A percentile compares a stretch with the other conserved stretches of the same genome.
These are phyloP conservation scores for Schwanniomyces etchellsii DNA, from an alignment of 1,139 yeast species.

Conservation along the genomic window DNA sequence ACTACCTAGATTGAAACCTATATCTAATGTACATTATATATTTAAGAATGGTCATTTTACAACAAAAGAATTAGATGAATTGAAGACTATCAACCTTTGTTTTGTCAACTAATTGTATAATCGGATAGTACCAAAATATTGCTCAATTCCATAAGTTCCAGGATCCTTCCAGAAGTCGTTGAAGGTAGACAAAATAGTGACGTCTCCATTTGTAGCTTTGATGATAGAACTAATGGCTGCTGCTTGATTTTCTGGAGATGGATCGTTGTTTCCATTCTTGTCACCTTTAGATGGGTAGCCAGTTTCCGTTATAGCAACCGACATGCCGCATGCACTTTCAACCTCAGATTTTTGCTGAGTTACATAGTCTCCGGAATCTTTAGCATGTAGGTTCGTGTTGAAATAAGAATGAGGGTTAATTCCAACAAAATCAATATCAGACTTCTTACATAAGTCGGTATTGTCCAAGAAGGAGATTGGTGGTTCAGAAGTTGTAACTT, in stretches of 20 bases:
- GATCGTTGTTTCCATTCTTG: constrained; percentile 68
- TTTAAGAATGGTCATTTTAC: constrained; percentile 7
- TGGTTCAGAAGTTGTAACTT: constrained; percentile 81
- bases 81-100: neutral
- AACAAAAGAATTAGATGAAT: constrained; percentile 3
- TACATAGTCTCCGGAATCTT: constrained; percentile 69
- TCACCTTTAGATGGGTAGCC: constrained; percentile 82
- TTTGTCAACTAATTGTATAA: constrained; percentile 21
- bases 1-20: constrained; percentile 4
- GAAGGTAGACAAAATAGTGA: constrained; percentile 69
- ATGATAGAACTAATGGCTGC: constrained; percentile 62
- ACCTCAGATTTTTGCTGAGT: constrained; percentile 53
- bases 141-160: constrained; percentile 81
- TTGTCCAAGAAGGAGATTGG: constrained; percentile 63
- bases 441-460: constrained; percentile 62
- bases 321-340: constrained; percentile 45
- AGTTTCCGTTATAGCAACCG: constrained; percentile 66
- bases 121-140: constrained; percentile 67
- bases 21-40: constrained; percentile 5
- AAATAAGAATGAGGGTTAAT: constrained; percentile 86
- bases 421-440: constrained; percentile 74
- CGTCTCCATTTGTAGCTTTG: constrained; percentile 49
- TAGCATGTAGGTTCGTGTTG: constrained; percentile 55
- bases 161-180: constrained; percentile 87
- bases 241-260: constrained; percentile 62